Percentiles rank a stretch among this genome's conserved stretches.
phyloP scores from a whole-genome alignment of 768 basidiomycete genomes.

The Rhizopogon vesiculosus region DNA sequence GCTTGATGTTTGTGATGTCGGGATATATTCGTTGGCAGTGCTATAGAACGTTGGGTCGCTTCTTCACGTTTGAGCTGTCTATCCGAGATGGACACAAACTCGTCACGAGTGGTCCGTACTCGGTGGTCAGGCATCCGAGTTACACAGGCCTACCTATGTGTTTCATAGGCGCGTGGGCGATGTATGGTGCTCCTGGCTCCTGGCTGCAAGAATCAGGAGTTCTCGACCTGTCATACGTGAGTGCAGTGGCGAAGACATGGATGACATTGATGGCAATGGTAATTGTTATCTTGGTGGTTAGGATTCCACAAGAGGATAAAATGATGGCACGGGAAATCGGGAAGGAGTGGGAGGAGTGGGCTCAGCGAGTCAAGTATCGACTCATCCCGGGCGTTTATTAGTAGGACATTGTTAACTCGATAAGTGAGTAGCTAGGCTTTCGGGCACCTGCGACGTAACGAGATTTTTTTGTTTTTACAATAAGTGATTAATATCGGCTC shows the following conservation, averaged over 20 bases:
- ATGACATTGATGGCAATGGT: slow-evolving; percentile 27
- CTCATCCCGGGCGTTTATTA: slow-evolving; percentile 42
- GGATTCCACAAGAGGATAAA: slow-evolving; percentile 44
- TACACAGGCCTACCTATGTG: slow-evolving; percentile 36
- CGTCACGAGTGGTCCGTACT: slow-evolving; percentile 45
- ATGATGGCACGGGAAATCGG: slow-evolving; percentile 37
- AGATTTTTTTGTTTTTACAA: not conserved
- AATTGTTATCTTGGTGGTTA: slow-evolving; percentile 28
- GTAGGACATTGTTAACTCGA: not conserved
- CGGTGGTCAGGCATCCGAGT: slow-evolving; percentile 45
- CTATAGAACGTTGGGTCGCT: slow-evolving; percentile 29
- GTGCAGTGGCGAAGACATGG: slow-evolving; percentile 21
- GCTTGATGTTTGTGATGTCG: slow-evolving; percentile 13
- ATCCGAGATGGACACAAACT: slow-evolving; percentile 37
- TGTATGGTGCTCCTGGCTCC: slow-evolving; percentile 28
- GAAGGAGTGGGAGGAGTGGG: slow-evolving; percentile 44
- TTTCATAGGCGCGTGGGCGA: slow-evolving; percentile 12
- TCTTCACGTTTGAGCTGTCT: slow-evolving; percentile 41
- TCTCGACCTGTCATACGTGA: slow-evolving; percentile 28
- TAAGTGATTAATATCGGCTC: too few relatives aligned
- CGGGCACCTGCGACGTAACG: too few relatives aligned
- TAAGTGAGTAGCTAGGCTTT: too few relatives aligned
- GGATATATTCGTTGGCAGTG: slow-evolving; percentile 18
- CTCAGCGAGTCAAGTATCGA: slow-evolving; percentile 37
- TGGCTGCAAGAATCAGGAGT: slow-evolving; percentile 41